Conservation (phyloP, 2,329 filamentous ascomycete genomes). For the Ramichloridium luteum region DNA sequence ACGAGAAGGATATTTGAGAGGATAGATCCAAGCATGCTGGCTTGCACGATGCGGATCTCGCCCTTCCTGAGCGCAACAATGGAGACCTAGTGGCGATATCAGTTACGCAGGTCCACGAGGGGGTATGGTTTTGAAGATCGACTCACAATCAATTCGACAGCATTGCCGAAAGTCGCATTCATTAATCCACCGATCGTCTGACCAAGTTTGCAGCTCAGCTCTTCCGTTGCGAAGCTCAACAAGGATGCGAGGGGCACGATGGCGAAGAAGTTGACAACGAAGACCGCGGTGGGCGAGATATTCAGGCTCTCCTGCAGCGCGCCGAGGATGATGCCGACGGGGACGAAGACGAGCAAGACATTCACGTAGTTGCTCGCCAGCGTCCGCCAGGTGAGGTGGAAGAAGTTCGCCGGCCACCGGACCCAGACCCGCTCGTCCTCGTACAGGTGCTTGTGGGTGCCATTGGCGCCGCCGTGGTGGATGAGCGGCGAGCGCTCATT, state of each 20-base stretch:
- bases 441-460: constrained; percentile 6
- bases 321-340: constrained; percentile 58
- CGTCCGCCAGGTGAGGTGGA: constrained; percentile 27
- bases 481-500: constrained; percentile 22
- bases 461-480: constrained; percentile 2
- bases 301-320: constrained; percentile 42
- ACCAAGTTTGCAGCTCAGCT: constrained; percentile 59
- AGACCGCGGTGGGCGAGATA: constrained; percentile 49
- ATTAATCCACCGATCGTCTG: constrained; percentile 62
- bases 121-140: no score
- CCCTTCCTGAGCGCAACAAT: constrained; percentile 76
- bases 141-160: constrained; percentile 58
- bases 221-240: constrained; percentile 66
- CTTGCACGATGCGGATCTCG: constrained; percentile 92
- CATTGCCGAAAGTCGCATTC: constrained; percentile 70
- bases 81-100: constrained; percentile 45
- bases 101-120: no score
- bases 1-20: constrained; percentile 85
- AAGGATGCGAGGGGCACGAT: constrained; percentile 65
- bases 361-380: constrained; percentile 49
- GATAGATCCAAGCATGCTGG: constrained; percentile 92
- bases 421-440: constrained; percentile 13
- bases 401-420: constrained; percentile 12
- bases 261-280: constrained; percentile 68
- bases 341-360: constrained; percentile 60